Percentiles rank a stretch among this genome's conserved stretches.
phyloP scores from a whole-genome alignment of 2,329 filamentous ascomycete species.

The Microdochium trichocladiopsis region DNA sequence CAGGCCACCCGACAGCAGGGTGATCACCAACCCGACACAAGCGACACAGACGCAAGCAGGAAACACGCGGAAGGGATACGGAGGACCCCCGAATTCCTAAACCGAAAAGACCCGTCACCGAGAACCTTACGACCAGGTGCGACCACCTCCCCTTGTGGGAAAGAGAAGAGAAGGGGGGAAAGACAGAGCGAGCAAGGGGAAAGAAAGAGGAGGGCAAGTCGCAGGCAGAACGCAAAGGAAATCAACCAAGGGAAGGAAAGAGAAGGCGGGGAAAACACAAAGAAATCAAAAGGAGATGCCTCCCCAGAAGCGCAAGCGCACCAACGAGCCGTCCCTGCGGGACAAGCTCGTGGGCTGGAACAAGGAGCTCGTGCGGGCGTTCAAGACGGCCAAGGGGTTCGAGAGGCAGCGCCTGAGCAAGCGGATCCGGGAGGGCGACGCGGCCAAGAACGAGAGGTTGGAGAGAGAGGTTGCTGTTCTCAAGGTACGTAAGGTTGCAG shows the following conservation, averaged over 20 bases:
- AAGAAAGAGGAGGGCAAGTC: too few relatives aligned
- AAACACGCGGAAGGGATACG: too few relatives aligned
- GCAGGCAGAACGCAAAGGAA: too few relatives aligned
- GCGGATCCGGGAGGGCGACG: conserved; percentile 37
- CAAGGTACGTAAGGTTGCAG: conserved; percentile 34
- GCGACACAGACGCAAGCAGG: too few relatives aligned
- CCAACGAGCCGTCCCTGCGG: conserved; percentile 33
- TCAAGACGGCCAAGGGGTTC: conserved; percentile 69
- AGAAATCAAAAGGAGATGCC: not conserved
- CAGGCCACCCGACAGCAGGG: not conserved
- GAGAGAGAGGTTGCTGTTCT: conserved; percentile 52
- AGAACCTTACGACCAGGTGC: too few relatives aligned
- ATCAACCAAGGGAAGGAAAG: not conserved
- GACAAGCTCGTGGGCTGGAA: conserved; percentile 46
- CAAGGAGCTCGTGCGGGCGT: conserved; percentile 55
- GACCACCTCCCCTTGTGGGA: too few relatives aligned
- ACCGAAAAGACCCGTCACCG: too few relatives aligned
- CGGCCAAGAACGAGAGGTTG: conserved; percentile 50
- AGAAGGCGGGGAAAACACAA: not conserved
- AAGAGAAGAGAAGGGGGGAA: too few relatives aligned
- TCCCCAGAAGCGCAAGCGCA: conserved; percentile 49
- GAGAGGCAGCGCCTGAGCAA: conserved; percentile 72
- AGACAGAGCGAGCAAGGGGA: too few relatives aligned
- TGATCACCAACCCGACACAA: too few relatives aligned
- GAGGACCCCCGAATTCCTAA: too few relatives aligned